phyloP scores from a whole-genome alignment of 1,139 yeast genomes.

The Suhomyces maxii region DNA sequence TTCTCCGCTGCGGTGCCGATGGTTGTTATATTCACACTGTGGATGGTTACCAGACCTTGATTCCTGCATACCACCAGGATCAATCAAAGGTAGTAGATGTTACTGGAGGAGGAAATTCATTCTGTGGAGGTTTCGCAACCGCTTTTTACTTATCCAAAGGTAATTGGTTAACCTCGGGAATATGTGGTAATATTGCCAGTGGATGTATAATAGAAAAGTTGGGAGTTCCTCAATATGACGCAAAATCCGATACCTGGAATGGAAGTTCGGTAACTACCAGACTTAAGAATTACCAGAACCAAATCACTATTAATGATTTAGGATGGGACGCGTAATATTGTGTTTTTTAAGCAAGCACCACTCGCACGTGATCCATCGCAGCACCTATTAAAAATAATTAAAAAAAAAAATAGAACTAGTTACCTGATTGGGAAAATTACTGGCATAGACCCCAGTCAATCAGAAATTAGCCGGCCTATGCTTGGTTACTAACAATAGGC shows the following conservation, averaged over 20 bases:
- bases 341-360: neutral
- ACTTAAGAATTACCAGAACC: conserved; percentile 13
- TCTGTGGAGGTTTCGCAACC: conserved; percentile 76
- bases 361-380: neutral
- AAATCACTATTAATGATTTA: neutral
- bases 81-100: conserved; percentile 69
- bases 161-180: conserved; percentile 56
- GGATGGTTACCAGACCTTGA: conserved; percentile 31
- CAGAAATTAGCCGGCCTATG: neutral
- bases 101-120: conserved; percentile 93
- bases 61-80: conserved; percentile 72
- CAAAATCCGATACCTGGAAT: conserved; percentile 51
- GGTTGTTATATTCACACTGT: conserved; percentile 51
- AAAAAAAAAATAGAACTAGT: too few species aligned
- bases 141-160: conserved; percentile 51
- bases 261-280: conserved; percentile 38
- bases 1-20: conserved; percentile 67
- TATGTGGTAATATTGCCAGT: conserved; percentile 76
- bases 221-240: conserved; percentile 58
- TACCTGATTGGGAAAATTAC: conserved; percentile 9
- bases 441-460: conserved; percentile 1
- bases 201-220: conserved; percentile 75
- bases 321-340: neutral
- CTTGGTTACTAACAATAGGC: neutral
- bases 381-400: too few species aligned